phyloP scores from a whole-genome alignment of 73 alveolate genomes.

The Paramecium sonneborni region DNA sequence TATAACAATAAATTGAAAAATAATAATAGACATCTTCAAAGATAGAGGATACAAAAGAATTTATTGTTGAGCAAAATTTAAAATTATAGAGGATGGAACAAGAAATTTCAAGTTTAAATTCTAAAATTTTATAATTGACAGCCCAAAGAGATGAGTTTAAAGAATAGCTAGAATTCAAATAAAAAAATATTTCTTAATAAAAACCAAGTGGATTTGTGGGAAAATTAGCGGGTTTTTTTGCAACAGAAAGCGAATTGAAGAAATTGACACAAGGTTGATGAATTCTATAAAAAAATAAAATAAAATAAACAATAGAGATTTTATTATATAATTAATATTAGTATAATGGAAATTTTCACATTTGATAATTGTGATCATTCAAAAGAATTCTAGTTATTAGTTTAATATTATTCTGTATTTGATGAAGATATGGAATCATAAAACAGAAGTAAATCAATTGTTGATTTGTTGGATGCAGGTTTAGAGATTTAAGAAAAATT shows the following conservation, averaged over 20 bases:
- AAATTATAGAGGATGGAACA: neutral
- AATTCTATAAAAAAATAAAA: neutral
- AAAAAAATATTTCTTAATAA: neutral
- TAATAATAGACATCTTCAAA: neutral
- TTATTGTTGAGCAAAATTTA: neutral
- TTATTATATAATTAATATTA: neutral
- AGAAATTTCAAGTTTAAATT: neutral
- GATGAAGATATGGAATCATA: neutral
- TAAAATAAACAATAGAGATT: neutral
- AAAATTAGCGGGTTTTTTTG: conserved; percentile 31
- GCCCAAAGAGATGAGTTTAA: conserved; percentile 27
- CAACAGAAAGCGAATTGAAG: conserved; percentile 48
- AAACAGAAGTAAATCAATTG: neutral
- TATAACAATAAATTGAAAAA: neutral
- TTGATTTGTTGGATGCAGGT: neutral
- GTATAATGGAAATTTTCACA: neutral
- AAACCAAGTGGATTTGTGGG: conserved; percentile 47
- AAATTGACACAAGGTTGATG: conserved; percentile 7
- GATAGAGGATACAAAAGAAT: neutral
- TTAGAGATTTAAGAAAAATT: neutral
- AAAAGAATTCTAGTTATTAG: neutral
- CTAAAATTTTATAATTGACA: neutral
- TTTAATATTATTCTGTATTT: neutral
- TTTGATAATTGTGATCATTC: conserved; percentile 42
- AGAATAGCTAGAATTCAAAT: conserved; percentile 12